Evolutionary conservation across 176 grass and related monocot species (phyloP).

Genomic region (Juncus effusus): DNA sequence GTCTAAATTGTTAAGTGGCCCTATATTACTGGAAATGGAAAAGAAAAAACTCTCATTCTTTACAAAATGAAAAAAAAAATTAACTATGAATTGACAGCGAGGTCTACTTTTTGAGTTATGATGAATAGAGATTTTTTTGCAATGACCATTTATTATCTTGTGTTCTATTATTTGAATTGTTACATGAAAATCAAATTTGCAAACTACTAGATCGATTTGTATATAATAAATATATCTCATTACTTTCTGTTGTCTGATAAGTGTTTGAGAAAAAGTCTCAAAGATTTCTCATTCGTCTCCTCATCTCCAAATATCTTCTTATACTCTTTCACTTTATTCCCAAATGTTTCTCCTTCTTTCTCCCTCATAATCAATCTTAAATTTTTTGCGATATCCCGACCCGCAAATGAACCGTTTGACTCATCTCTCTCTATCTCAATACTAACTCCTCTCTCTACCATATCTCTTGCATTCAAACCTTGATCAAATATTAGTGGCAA

Average conservation of each 20-base stretch:
- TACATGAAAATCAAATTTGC: no score
- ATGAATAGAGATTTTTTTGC: no score
- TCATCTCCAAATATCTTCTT: constrained; percentile 44
- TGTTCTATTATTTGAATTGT: no score
- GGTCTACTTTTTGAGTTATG: no score
- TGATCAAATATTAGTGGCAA: constrained; percentile 62
- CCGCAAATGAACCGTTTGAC: constrained; percentile 46
- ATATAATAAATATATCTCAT: not conserved
- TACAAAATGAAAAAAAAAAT: no score
- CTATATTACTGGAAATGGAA: no score
- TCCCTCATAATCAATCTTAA: constrained; percentile 46
- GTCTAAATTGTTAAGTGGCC: no score
- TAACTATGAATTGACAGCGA: no score
- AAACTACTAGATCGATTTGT: not conserved
- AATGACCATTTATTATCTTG: no score
- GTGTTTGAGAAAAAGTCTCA: constrained; percentile 32
- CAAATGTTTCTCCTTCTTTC: constrained; percentile 29
- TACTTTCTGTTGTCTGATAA: not conserved
- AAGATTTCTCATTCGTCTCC: constrained; percentile 32
- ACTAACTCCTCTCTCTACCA: constrained; percentile 39
- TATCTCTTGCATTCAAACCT: constrained; percentile 46
- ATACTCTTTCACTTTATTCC: constrained; percentile 33
- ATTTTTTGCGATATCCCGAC: constrained; percentile 31
- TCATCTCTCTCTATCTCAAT: constrained; percentile 46
- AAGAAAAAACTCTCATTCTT: no score